phyloP scores from a whole-genome alignment of 352 stramenopile species.

The Chloridella minuta region DNA sequence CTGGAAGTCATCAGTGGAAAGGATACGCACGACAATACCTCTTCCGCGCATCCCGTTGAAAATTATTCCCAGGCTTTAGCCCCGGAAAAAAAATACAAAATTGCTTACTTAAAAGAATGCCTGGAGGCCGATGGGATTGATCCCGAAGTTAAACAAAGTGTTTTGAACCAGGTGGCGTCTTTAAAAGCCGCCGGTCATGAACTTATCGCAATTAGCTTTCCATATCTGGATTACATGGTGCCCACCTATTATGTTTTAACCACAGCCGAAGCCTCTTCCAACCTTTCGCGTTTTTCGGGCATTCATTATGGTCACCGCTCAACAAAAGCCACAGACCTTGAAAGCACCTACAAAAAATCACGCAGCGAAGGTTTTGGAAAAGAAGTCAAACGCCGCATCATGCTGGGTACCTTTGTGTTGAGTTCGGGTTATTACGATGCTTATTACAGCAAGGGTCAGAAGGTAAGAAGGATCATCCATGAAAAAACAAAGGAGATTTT shows the following conservation, averaged over 20 bases:
- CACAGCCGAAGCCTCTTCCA: constrained; percentile 79
- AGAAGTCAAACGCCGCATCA: constrained; percentile 53
- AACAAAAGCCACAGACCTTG: constrained; percentile 26
- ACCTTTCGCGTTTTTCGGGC: constrained; percentile 79
- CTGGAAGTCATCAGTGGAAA: constrained; percentile 37
- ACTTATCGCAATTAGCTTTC: background rate
- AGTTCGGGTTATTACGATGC: constrained; percentile 41
- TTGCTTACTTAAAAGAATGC: background rate
- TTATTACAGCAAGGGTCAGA: constrained; percentile 42
- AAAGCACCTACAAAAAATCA: constrained; percentile 22
- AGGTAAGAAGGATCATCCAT: constrained; percentile 17
- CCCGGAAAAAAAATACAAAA: background rate
- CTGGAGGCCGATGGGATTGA: background rate
- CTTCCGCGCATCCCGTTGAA: constrained; percentile 18
- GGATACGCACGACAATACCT: constrained; percentile 41
- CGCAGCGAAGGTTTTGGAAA: constrained; percentile 49
- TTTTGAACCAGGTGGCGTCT: background rate
- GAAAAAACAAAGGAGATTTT: constrained; percentile 20
- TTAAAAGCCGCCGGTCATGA: background rate
- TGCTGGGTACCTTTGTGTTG: constrained; percentile 52
- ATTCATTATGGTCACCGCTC: constrained; percentile 43
- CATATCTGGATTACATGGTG: constrained; percentile 23
- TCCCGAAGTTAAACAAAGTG: background rate
- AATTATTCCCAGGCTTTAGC: constrained; percentile 13
- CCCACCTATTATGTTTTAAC: constrained; percentile 89